phyloP scores from a whole-genome alignment of 1,284 basidiomycete genomes.

The Microbotryum silenes-acaulis region DNA sequence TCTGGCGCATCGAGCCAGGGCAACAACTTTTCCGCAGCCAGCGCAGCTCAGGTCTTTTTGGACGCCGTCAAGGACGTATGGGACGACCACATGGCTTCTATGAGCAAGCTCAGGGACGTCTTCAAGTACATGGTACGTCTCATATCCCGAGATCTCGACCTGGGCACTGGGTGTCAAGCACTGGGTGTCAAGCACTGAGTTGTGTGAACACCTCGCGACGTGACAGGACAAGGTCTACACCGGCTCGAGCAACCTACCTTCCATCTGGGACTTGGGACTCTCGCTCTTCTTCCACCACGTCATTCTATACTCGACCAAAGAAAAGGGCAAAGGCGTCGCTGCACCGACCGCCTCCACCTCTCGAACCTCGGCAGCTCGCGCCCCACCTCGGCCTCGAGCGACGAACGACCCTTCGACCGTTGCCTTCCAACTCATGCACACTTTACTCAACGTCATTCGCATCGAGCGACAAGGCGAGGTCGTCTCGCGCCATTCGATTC shows the following conservation, averaged over 20 bases:
- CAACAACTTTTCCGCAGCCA: conserved; percentile 18
- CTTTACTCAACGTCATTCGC: conserved; percentile 77
- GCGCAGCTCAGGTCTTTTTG: conserved; percentile 18
- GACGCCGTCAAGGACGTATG: conserved; percentile 51
- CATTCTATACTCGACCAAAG: conserved; percentile 47
- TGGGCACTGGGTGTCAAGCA: not conserved
- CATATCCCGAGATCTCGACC: not conserved
- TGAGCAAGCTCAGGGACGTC: conserved; percentile 82
- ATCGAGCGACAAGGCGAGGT: conserved; percentile 85
- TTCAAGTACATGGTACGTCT: conserved; percentile 85
- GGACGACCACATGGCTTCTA: conserved; percentile 87
- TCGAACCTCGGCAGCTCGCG: conserved; percentile 37
- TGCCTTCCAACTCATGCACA: conserved; percentile 68
- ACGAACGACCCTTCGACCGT: conserved; percentile 52
- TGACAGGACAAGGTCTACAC: conserved; percentile 72
- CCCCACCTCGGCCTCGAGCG: conserved; percentile 1
- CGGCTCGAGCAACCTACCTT: conserved; percentile 59
- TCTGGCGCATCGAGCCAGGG: conserved; percentile 12
- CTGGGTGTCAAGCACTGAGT: conserved; percentile 3
- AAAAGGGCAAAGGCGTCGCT: not conserved
- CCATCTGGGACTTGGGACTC: conserved; percentile 75
- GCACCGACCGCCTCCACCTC: not conserved
- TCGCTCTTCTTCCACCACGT: conserved; percentile 79
- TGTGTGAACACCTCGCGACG: not conserved
- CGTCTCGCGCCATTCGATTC: conserved; percentile 84